These are phyloP conservation scores for Didymella keratinophila DNA, from an alignment of 2,329 filamentous ascomycete genomes.

Conservation along the genomic window DNA sequence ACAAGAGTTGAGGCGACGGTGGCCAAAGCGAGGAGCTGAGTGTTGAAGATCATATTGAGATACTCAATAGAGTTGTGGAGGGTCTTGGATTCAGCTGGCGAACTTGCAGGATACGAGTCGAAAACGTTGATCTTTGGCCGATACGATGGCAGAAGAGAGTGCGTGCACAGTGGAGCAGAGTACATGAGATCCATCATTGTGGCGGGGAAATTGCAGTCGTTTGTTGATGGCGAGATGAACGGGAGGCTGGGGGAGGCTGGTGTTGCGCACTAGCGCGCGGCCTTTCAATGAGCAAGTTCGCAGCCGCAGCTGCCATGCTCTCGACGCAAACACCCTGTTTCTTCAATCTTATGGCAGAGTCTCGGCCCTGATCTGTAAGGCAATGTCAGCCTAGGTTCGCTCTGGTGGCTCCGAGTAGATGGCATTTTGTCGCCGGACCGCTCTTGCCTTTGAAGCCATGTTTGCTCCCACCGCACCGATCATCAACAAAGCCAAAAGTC, in stretches of 20 bases:
- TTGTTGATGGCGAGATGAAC: slow-evolving; percentile 13
- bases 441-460: not conserved
- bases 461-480: not conserved
- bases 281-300: not conserved
- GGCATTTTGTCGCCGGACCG: not conserved
- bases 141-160: slow-evolving; percentile 6
- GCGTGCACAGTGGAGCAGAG: slow-evolving; percentile 14
- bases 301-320: not conserved
- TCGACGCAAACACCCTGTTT: not conserved
- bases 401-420: not conserved
- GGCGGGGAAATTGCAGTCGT: slow-evolving; percentile 14
- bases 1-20: slow-evolving; percentile 34
- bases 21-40: slow-evolving; percentile 29
- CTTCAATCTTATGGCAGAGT: not conserved
- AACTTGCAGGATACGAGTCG: not conserved
- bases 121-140: slow-evolving; percentile 6
- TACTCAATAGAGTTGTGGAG: slow-evolving; percentile 16
- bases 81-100: slow-evolving; percentile 2
- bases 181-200: slow-evolving; percentile 15
- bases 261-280: slow-evolving; percentile 3
- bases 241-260: slow-evolving; percentile 20
- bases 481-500: not conserved
- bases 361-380: not conserved
- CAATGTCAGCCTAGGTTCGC: not conserved
- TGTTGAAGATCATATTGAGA: slow-evolving; percentile 40